Base-by-base conservation (phyloP, 1,284 basidiomycete genomes). In the Cutaneotrichosporon cutaneum region DNA sequence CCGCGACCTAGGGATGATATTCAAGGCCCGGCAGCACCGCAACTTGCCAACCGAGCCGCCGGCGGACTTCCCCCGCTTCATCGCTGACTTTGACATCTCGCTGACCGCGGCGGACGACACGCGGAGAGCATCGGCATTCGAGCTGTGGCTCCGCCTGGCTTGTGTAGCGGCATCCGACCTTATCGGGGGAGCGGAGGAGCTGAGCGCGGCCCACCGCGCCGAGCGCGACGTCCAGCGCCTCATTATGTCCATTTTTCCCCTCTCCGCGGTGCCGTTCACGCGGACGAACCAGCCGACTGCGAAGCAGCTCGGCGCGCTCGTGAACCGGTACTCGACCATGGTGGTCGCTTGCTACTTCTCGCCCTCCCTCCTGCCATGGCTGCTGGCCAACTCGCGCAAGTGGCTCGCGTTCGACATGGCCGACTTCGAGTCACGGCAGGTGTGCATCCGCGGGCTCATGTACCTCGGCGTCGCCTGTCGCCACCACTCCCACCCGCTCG, bases 261-360 rank as follows among this genome's bases (percentile, higher is more conserved):
- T 94, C 56, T 75, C 71, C 51, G 68, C 75, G 0, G 75, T 93
- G 3, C 82, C 86, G 1, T 89, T 88, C 76, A 84, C 84, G 16
- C 84, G 85, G 56, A 77, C 81, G 32, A 74, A 80, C 18, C 82
- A 86, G 5, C 86, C 87, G 0, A 82, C 82, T 0, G 68, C 76
- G 3, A 81, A 84, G 33, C 86, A 90, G 57, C 82, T 92, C 2
- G 90, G 91, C 0, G 88, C 88, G 82, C 82, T 97, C 13, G 88
- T 90, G 77, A 97, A 98, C 76, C 88, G 94, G 27, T 88, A 92
- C 71, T 86, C 86, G 48, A 86, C 89, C 16, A 83, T 91, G 68
- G 86, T 90, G 21, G 83, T 92, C n/a, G 87, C 87, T 7, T 84
- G 92, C 54, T 85, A 88, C 69, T 84, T 95, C 42, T 87, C 89